Conservation (phyloP, 768 basidiomycete species). For the Suillus paluster region DNA sequence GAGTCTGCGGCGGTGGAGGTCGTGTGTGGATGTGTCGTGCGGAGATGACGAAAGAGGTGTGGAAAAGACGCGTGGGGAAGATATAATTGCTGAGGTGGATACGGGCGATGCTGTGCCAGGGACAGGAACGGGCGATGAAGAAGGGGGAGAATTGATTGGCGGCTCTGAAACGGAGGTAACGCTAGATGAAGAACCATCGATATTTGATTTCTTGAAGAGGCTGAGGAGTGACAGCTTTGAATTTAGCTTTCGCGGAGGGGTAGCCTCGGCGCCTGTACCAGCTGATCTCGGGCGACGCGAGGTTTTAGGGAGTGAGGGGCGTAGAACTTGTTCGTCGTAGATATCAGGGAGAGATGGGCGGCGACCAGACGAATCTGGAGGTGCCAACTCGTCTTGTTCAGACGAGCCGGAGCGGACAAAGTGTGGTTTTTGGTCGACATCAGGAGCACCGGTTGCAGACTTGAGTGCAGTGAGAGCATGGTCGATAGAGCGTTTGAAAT, state of each 20-base stretch:
- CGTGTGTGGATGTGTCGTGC: constrained; percentile 25
- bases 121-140: constrained; percentile 27
- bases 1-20: constrained; percentile 26
- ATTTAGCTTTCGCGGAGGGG: constrained; percentile 51
- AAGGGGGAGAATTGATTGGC: constrained; percentile 29
- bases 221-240: constrained; percentile 78
- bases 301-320: constrained; percentile 34
- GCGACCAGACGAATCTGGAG: constrained; percentile 45
- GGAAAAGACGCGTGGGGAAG: constrained; percentile 32
- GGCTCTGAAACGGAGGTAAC: constrained; percentile 36
- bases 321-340: constrained; percentile 38
- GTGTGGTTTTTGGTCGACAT: constrained; percentile 29
- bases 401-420: constrained; percentile 11
- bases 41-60: constrained; percentile 34
- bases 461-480: constrained; percentile 61
- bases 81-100: constrained; percentile 22
- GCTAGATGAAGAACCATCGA: constrained; percentile 41
- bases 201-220: constrained; percentile 67
- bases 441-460: constrained; percentile 36
- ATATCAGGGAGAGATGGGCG: constrained; percentile 76
- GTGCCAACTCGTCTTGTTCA: constrained; percentile 20
- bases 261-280: constrained; percentile 63
- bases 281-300: constrained; percentile 71
- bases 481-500: constrained; percentile 81
- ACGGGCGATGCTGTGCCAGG: constrained; percentile 25